A percentile compares a stretch with the other conserved stretches of the same genome.
These are phyloP conservation scores for Cyclotella distinguenda DNA, from an alignment of 108 stramenopile genomes.

Conservation along the genomic window DNA sequence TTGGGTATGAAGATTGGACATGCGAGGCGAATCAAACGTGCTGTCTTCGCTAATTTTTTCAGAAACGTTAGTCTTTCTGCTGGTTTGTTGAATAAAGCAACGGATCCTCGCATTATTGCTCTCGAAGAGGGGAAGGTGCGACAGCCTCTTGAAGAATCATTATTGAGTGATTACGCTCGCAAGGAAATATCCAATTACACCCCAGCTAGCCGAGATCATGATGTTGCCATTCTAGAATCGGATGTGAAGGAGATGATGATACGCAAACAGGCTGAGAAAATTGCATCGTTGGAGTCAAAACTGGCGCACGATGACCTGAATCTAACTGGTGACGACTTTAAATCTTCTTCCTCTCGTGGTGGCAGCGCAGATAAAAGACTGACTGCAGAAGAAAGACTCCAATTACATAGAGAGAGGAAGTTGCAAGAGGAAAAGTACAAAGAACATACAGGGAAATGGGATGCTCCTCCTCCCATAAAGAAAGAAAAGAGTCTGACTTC, in stretches of 20 bases:
- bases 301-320: slow-evolving; percentile 25
- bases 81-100: slow-evolving; percentile 1
- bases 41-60: slow-evolving; percentile 34
- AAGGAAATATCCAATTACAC: slow-evolving; percentile 26
- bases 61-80: slow-evolving; percentile 22
- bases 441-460: slow-evolving; percentile 52
- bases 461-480: slow-evolving; percentile 39
- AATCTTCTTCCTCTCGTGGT: slow-evolving; percentile 21
- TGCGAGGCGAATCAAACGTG: slow-evolving; percentile 46
- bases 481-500: slow-evolving; percentile 32
- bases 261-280: slow-evolving; percentile 49
- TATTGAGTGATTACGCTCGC: slow-evolving; percentile 47
- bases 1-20: slow-evolving; percentile 55
- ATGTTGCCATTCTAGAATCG: slow-evolving; percentile 6
- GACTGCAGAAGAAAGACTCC: slow-evolving; percentile 51
- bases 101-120: neutral
- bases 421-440: slow-evolving; percentile 51
- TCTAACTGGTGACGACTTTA: slow-evolving; percentile 7
- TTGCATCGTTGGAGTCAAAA: slow-evolving; percentile 47
- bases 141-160: slow-evolving; percentile 24
- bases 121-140: slow-evolving; percentile 5
- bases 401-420: slow-evolving; percentile 53
- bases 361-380: slow-evolving; percentile 53
- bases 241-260: slow-evolving; percentile 38
- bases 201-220: slow-evolving; percentile 19